Evolutionary conservation across 495 filamentous ascomycete genomes (phyloP), one percentile per base, ranked within the genome.

Genomic region (Choiromyces venosus): DNA sequence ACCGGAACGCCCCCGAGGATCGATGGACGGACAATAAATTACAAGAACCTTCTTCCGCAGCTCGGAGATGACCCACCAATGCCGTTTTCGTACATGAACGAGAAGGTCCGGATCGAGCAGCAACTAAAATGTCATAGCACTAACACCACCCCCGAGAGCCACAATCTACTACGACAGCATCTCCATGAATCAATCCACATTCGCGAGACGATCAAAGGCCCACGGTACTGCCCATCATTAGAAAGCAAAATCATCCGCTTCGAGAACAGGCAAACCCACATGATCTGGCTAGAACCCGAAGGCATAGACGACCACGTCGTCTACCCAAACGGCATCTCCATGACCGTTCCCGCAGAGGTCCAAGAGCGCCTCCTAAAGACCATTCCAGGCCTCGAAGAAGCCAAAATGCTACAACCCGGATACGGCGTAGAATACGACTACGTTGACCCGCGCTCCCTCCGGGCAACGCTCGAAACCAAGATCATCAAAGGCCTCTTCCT

Each of bases 351-450:
- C 0, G 91, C 88, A 29, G 90, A 92, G 37, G 92, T 90, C 4
- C 95, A 99, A 82, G 90, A 91, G 73, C 87, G 88, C 56, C 89
- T 97, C 82, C 86, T 99, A 16, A 91, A 88, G 69, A 96, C 92
- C 0, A 90, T 99, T 70, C 86, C 83, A 25, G 95, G 95, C 18
- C 88, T 99, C 36, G 94, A 97, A 81, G 89, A 97, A 75, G 93
- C 92, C 4, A 88, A 84, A 65, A 98, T 99, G 96, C 89, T 97
- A 6, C 96, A 98, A 80, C 90, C 95, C 2, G 95, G 95, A 67
- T 99, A 99, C 81, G 95, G 95, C 65, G 95, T 99, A 9, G 95
- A 99, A 83, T 99, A 99, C 82, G 95, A 99, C 84, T 99, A 98
- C 82, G 91, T 99, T 14, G 95, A 99, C 81, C 96, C 95, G 12